Evolutionary conservation across 768 basidiomycete genomes (phyloP).

Genomic region (Boletus barrowsii): DNA sequence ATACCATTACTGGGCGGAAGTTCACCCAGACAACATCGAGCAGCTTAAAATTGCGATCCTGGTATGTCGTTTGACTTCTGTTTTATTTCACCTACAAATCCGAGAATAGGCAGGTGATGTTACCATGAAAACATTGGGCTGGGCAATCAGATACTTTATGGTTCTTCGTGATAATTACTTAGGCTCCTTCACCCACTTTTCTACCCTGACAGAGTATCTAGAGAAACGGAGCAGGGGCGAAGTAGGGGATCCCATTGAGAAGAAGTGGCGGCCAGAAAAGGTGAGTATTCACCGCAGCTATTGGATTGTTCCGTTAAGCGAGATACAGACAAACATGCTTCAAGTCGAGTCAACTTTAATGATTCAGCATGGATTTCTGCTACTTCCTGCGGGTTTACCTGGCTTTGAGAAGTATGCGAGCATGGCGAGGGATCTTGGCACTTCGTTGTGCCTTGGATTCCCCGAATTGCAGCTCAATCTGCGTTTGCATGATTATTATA

Average conservation of each 20-base stretch:
- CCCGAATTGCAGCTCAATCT: conserved; percentile 76
- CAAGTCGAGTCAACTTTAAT: conserved; percentile 65
- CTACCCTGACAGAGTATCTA: conserved; percentile 82
- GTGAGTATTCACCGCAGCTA: conserved; percentile 37
- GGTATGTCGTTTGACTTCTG: conserved; percentile 34
- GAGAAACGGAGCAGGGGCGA: conserved; percentile 57
- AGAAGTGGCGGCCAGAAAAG: conserved; percentile 78
- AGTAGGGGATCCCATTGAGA: conserved; percentile 76
- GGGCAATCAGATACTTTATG: conserved; percentile 88
- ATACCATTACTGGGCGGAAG: conserved; percentile 70
- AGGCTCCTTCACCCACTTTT: conserved; percentile 90
- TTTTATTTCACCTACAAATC: not conserved
- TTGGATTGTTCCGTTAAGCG: conserved; percentile 6
- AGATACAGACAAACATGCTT: conserved; percentile 71
- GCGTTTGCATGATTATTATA: conserved; percentile 80
- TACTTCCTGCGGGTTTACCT: conserved; percentile 66
- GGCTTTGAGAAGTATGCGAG: conserved; percentile 47
- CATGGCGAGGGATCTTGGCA: conserved; percentile 41
- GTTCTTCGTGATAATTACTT: conserved; percentile 91
- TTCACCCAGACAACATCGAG: conserved; percentile 71
- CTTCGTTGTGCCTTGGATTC: conserved; percentile 52
- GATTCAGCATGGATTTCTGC: conserved; percentile 49
- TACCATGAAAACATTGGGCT: conserved; percentile 73
- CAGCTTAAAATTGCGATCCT: conserved; percentile 65
- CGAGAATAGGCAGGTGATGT: conserved; percentile 45